These are phyloP conservation scores for Rhododendron molle DNA, from an alignment of 148 eudicot genomes.

Conservation along the genomic window DNA sequence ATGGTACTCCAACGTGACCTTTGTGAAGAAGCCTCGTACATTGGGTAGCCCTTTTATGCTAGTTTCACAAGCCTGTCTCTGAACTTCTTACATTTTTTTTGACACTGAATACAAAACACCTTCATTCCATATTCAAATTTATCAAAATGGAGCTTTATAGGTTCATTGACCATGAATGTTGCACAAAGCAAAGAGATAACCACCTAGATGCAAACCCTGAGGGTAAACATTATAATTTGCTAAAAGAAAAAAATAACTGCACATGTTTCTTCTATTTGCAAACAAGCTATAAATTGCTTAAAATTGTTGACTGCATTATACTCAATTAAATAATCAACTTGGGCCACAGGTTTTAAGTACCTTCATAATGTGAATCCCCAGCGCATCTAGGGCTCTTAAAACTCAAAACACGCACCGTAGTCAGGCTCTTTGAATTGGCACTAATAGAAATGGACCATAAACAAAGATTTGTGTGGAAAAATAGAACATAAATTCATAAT, in stretches of 20 bases:
- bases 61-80: neutral
- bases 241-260: neutral
- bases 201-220: neutral
- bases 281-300: neutral
- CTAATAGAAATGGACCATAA: slow-evolving; percentile 29
- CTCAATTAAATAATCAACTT: neutral
- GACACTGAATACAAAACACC: neutral
- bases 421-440: slow-evolving; percentile 26
- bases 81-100: neutral
- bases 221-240: neutral
- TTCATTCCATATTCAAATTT: neutral
- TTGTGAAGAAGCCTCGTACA: neutral
- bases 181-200: neutral
- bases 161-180: neutral
- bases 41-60: neutral
- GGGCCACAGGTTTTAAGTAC: slow-evolving; percentile 19
- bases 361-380: slow-evolving; percentile 56
- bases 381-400: slow-evolving; percentile 43
- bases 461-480: neutral
- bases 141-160: neutral
- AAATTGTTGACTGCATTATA: neutral
- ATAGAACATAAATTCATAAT: neutral
- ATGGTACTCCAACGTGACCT: neutral
- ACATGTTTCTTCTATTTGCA: neutral
- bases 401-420: slow-evolving; percentile 11